Evolutionary conservation across 2,329 filamentous ascomycete species (phyloP).

Genomic region (Zalaria sp.): DNA sequence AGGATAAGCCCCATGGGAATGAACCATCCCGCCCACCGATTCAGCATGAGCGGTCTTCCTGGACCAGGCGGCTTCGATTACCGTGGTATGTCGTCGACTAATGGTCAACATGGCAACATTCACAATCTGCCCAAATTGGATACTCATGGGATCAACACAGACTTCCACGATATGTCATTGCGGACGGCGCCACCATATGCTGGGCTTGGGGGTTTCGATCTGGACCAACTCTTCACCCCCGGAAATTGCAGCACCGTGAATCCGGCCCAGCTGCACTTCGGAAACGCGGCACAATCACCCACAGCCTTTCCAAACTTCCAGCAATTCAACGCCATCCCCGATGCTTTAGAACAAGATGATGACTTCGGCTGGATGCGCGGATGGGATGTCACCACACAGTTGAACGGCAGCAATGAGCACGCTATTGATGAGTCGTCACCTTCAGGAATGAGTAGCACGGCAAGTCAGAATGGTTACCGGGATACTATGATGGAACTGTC

Average conservation of each 20-base stretch:
- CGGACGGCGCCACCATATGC: conserved; percentile 67
- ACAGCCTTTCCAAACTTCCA: conserved; percentile 26
- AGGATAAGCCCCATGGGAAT: background rate
- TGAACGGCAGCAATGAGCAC: conserved; percentile 51
- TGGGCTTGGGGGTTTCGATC: conserved; percentile 53
- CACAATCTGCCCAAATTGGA: conserved; percentile 72
- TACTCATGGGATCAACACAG: conserved; percentile 54
- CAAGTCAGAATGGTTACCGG: conserved; percentile 80
- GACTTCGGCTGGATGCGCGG: conserved; percentile 79
- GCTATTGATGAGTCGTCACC: conserved; percentile 88
- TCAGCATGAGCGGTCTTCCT: conserved; percentile 53
- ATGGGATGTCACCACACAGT: conserved; percentile 60
- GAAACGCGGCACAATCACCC: conserved; percentile 39
- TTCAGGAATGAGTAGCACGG: conserved; percentile 90
- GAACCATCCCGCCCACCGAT: conserved; percentile 6
- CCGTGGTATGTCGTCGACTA: conserved; percentile 55
- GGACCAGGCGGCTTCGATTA: conserved; percentile 46
- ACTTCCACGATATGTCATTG: conserved; percentile 43
- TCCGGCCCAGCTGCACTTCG: conserved; percentile 65
- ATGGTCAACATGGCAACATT: conserved; percentile 51
- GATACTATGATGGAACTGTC: conserved; percentile 71
- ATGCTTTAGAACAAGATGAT: conserved; percentile 40
- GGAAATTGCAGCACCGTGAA: conserved; percentile 42
- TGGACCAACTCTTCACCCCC: conserved; percentile 56
- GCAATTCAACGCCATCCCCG: conserved; percentile 37